Conservation (phyloP, 2,329 filamentous ascomycete genomes). For the Bipolaris victoriae region DNA sequence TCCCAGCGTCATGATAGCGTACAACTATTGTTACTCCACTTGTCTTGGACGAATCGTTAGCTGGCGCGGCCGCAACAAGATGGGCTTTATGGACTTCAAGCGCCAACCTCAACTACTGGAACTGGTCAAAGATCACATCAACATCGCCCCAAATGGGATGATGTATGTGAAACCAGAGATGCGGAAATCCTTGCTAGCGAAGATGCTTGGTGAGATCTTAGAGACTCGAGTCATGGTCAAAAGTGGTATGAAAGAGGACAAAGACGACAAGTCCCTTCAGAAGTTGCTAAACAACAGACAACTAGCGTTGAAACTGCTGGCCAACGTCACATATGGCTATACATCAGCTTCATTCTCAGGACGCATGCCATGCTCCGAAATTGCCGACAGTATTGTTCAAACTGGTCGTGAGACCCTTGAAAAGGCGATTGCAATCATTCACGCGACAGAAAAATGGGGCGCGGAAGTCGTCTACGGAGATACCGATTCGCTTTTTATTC, state of each 20-base stretch:
- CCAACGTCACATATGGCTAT: slow-evolving; percentile 99
- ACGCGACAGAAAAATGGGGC: slow-evolving; percentile 84
- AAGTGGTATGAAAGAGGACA: slow-evolving; percentile 92
- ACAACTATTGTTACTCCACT: slow-evolving; percentile 98
- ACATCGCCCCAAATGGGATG: slow-evolving; percentile 93
- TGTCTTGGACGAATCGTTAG: slow-evolving; percentile 84
- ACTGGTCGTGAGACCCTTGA: slow-evolving; percentile 94
- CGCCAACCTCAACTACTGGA: slow-evolving; percentile 76
- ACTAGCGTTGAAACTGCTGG: slow-evolving; percentile 90
- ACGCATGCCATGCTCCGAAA: slow-evolving; percentile 96
- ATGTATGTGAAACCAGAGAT: slow-evolving; percentile 89
- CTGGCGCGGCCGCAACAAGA: slow-evolving; percentile 92
- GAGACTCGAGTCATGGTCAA: slow-evolving; percentile 99
- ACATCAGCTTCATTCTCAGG: slow-evolving; percentile 96
- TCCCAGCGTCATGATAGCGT: slow-evolving; percentile 97
- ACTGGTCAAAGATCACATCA: slow-evolving; percentile 82
- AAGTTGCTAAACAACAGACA: slow-evolving; percentile 91
- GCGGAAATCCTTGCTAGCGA: slow-evolving; percentile 87
- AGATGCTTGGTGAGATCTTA: slow-evolving; percentile 95
- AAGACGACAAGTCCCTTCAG: slow-evolving; percentile 84
- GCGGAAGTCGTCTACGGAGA: slow-evolving; percentile 98
- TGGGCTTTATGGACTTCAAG: slow-evolving; percentile 90
- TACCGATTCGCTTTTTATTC: slow-evolving; percentile 92
- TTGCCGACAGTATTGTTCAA: slow-evolving; percentile 97
- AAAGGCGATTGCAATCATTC: slow-evolving; percentile 89